Conservation (phyloP, 2,329 filamentous ascomycete species). For the Rutstroemia sp. region DNA sequence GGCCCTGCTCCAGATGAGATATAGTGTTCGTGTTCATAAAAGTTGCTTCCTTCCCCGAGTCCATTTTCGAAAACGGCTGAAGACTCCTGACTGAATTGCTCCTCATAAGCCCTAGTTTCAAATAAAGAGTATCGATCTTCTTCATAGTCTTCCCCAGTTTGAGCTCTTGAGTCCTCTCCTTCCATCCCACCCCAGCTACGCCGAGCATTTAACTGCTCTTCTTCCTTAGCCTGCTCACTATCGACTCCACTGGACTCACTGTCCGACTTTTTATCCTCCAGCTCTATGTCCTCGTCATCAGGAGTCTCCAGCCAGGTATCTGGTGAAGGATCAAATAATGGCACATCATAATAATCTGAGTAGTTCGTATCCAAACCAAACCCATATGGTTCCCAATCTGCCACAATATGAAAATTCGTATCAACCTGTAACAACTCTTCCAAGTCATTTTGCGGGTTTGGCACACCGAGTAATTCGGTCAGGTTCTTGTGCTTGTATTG, state of each 20-base stretch:
- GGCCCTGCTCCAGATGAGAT: too few species aligned
- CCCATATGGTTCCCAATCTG: background rate
- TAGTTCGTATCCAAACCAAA: conserved; percentile 4
- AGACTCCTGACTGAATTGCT: too few species aligned
- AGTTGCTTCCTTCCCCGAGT: too few species aligned
- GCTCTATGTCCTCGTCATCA: background rate
- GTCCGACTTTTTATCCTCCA: background rate
- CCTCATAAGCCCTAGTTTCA: too few species aligned
- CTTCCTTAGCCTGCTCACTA: background rate
- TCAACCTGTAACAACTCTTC: conserved; percentile 1
- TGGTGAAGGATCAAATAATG: background rate
- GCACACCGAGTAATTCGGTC: background rate
- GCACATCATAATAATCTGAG: conserved; percentile 3
- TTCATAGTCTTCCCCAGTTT: too few species aligned
- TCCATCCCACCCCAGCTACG: too few species aligned
- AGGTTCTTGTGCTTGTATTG: background rate
- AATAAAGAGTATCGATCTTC: too few species aligned
- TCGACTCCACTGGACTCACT: background rate
- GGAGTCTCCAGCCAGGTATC: background rate
- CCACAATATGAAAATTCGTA: conserved; percentile 6
- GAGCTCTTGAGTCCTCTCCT: too few species aligned
- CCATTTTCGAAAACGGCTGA: too few species aligned
- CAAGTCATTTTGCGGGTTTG: background rate
- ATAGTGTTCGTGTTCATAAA: too few species aligned
- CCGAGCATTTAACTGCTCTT: too few species aligned